Evolutionary conservation across 1,284 basidiomycete genomes (phyloP).

Genomic region (Trichosporon asahii): DNA sequence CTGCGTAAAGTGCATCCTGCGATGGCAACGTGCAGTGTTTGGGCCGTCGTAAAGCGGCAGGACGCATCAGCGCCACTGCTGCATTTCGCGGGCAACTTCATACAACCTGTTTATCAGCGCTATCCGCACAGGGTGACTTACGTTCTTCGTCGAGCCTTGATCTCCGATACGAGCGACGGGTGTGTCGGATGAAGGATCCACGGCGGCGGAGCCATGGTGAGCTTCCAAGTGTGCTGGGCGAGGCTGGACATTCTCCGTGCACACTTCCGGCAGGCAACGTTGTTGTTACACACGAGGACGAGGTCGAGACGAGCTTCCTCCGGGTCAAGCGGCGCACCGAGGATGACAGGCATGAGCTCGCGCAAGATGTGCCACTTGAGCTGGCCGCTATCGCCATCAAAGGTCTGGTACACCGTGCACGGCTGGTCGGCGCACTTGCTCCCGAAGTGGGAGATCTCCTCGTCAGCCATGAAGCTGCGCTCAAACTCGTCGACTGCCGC

Average conservation of each 20-base stretch:
- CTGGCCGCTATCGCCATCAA: background rate
- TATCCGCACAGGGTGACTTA: background rate
- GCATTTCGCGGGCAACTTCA: background rate
- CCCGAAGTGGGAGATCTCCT: background rate
- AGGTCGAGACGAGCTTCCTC: background rate
- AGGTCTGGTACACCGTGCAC: background rate
- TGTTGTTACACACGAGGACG: background rate
- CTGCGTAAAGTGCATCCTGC: too few species aligned
- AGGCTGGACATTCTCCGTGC: background rate
- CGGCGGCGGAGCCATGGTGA: background rate
- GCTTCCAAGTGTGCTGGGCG: background rate
- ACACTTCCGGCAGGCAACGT: background rate
- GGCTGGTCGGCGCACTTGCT: background rate
- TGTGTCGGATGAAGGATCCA: slow-evolving; percentile 1
- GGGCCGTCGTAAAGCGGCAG: background rate
- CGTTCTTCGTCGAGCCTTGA: background rate
- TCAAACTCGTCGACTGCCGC: background rate
- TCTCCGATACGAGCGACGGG: background rate
- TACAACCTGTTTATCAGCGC: background rate
- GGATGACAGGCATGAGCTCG: background rate
- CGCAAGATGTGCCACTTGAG: background rate
- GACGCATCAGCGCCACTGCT: background rate
- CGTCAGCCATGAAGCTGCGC: background rate
- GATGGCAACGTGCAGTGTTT: background rate
- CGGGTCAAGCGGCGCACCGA: background rate